Conservation (phyloP, 2,329 filamentous ascomycete species). For the Pleomassaria siparia region DNA sequence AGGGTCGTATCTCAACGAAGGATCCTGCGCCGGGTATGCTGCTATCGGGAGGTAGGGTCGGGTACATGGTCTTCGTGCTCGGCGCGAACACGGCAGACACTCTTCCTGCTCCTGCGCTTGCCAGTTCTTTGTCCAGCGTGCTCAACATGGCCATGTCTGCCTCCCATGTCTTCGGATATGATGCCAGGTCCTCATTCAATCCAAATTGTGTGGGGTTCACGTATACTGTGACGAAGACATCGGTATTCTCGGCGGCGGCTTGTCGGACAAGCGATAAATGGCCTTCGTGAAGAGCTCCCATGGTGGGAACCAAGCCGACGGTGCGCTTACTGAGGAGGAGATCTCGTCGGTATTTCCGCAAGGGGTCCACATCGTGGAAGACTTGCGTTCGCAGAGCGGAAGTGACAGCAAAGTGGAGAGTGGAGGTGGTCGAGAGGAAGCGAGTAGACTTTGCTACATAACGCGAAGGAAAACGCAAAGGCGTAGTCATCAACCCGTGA, state of each 20-base stretch:
- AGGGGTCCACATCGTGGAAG: constrained; percentile 71
- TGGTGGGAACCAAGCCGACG: constrained; percentile 90
- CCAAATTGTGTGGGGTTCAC: constrained; percentile 98
- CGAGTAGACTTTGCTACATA: constrained; percentile 13
- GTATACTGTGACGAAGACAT: constrained; percentile 89
- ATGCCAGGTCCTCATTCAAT: constrained; percentile 79
- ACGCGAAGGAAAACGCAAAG: constrained; percentile 3
- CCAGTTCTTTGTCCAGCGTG: constrained; percentile 71
- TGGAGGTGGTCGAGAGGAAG: constrained; percentile 20
- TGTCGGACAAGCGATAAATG: constrained; percentile 83
- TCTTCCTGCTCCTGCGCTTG: constrained; percentile 56
- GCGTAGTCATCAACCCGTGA: constrained; percentile 5
- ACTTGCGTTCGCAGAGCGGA: constrained; percentile 57
- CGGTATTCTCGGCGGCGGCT: constrained; percentile 79
- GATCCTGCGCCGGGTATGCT: constrained; percentile 76
- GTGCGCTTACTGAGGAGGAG: constrained; percentile 68
- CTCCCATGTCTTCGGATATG: constrained; percentile 89
- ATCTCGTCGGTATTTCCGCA: constrained; percentile 70
- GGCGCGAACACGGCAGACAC: constrained; percentile 87
- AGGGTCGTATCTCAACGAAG: constrained; percentile 88
- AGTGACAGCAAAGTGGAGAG: constrained; percentile 18
- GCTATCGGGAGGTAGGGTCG: constrained; percentile 72
- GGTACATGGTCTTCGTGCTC: constrained; percentile 82
- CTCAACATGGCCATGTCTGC: constrained; percentile 69
- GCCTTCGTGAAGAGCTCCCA: constrained; percentile 94